These are phyloP conservation scores for Solanum ossicruentum DNA, from an alignment of 257 asterid genomes.

Conservation along the genomic window DNA sequence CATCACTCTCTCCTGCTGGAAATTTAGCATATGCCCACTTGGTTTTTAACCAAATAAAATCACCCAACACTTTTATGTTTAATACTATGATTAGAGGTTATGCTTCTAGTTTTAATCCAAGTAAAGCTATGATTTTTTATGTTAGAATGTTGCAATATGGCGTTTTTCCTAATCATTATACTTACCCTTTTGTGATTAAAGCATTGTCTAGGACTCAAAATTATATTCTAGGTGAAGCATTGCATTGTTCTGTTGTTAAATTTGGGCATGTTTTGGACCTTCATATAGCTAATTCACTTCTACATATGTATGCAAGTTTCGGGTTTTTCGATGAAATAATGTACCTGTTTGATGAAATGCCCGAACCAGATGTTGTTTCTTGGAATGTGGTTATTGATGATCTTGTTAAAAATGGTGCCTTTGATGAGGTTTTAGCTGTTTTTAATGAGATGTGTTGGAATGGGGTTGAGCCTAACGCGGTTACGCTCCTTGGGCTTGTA, in stretches of 20 bases:
- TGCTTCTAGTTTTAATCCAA: background rate
- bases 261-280: constrained; percentile 12
- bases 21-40: constrained; percentile 4
- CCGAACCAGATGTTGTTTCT: constrained; percentile 44
- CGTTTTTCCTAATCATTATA: constrained; percentile 8
- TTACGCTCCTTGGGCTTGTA: constrained; percentile 54
- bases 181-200: constrained; percentile 16
- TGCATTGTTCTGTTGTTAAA: constrained; percentile 7
- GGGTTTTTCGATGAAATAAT: background rate
- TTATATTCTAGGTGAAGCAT: background rate
- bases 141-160: background rate
- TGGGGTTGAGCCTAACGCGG: constrained; percentile 51
- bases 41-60: background rate
- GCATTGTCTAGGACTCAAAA: background rate
- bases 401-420: constrained; percentile 24
- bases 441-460: constrained; percentile 29
- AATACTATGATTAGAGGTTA: constrained; percentile 20
- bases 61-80: constrained; percentile 5
- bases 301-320: constrained; percentile 9
- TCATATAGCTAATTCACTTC: constrained; percentile 14
- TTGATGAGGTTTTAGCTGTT: constrained; percentile 16
- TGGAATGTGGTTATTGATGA: constrained; percentile 56
- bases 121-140: constrained; percentile 1
- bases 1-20: constrained; percentile 4
- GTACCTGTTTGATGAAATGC: constrained; percentile 53